Percentiles rank a stretch among this genome's conserved stretches.
phyloP scores from a whole-genome alignment of 306 rosid genomes.

The Acacia acuminata region DNA sequence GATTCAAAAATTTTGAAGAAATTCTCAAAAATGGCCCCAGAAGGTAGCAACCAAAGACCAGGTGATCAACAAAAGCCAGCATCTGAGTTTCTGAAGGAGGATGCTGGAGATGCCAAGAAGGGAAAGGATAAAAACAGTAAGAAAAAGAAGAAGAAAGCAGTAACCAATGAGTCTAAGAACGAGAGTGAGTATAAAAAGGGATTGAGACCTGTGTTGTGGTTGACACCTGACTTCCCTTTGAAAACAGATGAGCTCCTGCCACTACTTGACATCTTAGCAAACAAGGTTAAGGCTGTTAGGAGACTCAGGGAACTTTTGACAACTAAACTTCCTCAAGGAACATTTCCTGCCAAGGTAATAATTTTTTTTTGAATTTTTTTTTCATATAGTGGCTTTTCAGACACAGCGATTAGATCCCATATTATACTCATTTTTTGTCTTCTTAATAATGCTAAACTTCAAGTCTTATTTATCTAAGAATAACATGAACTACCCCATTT shows the following conservation, averaged over 20 bases:
- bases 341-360: slow-evolving; percentile 93
- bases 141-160: slow-evolving; percentile 91
- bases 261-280: slow-evolving; percentile 92
- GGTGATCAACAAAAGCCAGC: slow-evolving; percentile 70
- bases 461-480: neutral
- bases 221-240: slow-evolving; percentile 94
- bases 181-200: slow-evolving; percentile 99
- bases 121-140: slow-evolving; percentile 79
- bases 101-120: slow-evolving; percentile 64
- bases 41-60: slow-evolving; percentile 69
- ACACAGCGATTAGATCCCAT: neutral
- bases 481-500: neutral
- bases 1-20: slow-evolving; percentile 76
- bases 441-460: neutral
- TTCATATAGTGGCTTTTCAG: neutral
- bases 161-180: slow-evolving; percentile 62
- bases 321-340: slow-evolving; percentile 89
- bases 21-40: slow-evolving; percentile 69
- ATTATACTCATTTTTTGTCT: neutral
- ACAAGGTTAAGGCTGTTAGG: slow-evolving; percentile 95
- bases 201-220: slow-evolving; percentile 96
- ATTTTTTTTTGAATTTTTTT: neutral
- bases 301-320: slow-evolving; percentile 98
- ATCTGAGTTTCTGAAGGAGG: slow-evolving; percentile 69
- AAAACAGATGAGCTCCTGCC: slow-evolving; percentile 99